Evolutionary conservation across 768 basidiomycete genomes (phyloP).

Genomic region (Hypholoma fasciculare): DNA sequence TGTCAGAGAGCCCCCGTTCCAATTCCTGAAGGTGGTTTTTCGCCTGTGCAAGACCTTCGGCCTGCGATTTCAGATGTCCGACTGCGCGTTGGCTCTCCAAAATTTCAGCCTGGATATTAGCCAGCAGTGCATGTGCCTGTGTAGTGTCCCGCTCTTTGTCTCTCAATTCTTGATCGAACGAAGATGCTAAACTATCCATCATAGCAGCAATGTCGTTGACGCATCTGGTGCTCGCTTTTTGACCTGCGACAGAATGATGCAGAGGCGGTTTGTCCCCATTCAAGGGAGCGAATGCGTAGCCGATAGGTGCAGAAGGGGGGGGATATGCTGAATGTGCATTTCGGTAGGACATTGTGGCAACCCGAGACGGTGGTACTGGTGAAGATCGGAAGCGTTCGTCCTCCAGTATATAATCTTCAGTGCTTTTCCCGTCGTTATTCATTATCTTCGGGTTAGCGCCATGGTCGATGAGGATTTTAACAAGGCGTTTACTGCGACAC

Average conservation of each 20-base stretch:
- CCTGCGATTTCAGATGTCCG: conserved; percentile 63
- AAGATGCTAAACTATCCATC: conserved; percentile 84
- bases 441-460: conserved; percentile 94
- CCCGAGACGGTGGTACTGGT: conserved; percentile 73
- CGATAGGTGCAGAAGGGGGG: conserved; percentile 38
- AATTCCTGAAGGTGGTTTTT: conserved; percentile 59
- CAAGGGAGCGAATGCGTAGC: conserved; percentile 45
- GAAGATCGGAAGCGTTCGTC: conserved; percentile 96
- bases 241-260: conserved; percentile 83
- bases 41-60: conserved; percentile 63
- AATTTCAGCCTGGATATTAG: conserved; percentile 89
- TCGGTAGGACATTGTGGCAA: conserved; percentile 69
- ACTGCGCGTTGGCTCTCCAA: conserved; percentile 81
- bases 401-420: conserved; percentile 98
- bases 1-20: conserved; percentile 63
- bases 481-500: conserved; percentile 92
- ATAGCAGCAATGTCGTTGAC: conserved; percentile 84
- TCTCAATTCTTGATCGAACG: conserved; percentile 89
- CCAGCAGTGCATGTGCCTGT: conserved; percentile 85
- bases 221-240: conserved; percentile 82
- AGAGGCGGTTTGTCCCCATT: conserved; percentile 71
- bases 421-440: conserved; percentile 94
- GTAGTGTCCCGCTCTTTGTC: conserved; percentile 90
- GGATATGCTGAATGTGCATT: conserved; percentile 65
- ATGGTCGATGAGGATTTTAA: conserved; percentile 94